Base-by-base conservation (phyloP, 495 filamentous ascomycete genomes). In the Hapsidospora chrysogenum region DNA sequence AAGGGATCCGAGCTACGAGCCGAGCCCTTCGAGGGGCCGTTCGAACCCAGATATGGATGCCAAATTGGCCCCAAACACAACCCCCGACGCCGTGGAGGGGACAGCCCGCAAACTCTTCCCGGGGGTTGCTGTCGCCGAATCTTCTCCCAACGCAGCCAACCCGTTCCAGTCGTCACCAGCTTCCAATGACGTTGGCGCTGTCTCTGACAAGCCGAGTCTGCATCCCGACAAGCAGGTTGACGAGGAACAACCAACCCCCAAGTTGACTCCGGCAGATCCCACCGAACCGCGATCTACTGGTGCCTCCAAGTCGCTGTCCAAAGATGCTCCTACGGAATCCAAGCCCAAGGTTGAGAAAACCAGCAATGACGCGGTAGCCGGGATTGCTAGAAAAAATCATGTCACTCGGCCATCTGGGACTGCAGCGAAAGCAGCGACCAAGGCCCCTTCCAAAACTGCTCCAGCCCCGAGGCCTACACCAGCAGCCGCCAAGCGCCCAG, bases 1-100 rank as follows among this genome's bases (percentile, higher is more conserved):
- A 29, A 52, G 54, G 35, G 55, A 58, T 21, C 46, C 41, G 11
- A 63, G 63, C 39, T 54, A 52, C 26, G 60, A 63, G 13, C 63
- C 63, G 0, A 47, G 42, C 21, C 40, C 49, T n/a, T 54, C 58
- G 5, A 43, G 55, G n/a, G 44, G 51, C 27, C 53, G 50, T 23
- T 34, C 45, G 9, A 59, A 55, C 43, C 51, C 50, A 36, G 55
- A 54, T 2, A 59, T 48, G 21, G 50, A 54, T 27, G 39, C 41
- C 17, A 46, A 42, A 8, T 52, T 50, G 2, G 45, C 58, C 11
- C 43, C 53, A n/a, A 37, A 48, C 11, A 11, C 6, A 6, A 6
- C 23, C 23, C 23, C 23, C 23, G 23, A 26, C 11, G 23, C 6
- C 11, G 23, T 26, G 6, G 11, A 28, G 28, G 9, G 31, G n/a